phyloP scores from a whole-genome alignment of 2,329 filamentous ascomycete species.

The Rhynchosporium secalis region DNA sequence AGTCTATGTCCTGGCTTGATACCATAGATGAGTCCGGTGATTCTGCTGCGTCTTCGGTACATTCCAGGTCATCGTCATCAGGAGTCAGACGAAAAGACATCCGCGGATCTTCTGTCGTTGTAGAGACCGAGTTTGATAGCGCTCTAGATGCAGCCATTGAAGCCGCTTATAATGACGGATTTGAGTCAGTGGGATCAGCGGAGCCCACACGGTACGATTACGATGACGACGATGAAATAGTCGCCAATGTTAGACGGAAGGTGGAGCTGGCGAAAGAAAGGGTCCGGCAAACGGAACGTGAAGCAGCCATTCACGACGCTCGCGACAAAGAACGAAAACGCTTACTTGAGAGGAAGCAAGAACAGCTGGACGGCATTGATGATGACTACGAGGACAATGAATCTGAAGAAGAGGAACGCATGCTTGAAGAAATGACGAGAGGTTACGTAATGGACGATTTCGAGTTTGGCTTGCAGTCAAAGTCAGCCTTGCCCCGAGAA shows the following conservation, averaged over 20 bases:
- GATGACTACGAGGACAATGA: constrained; percentile 65
- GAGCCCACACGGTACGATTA: constrained; percentile 36
- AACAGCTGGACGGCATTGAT: constrained; percentile 44
- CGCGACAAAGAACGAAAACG: constrained; percentile 58
- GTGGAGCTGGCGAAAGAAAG: constrained; percentile 76
- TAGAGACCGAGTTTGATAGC: constrained; percentile 89
- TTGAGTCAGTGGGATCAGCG: constrained; percentile 65
- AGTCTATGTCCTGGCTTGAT: constrained; percentile 90
- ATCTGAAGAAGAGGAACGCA: constrained; percentile 70
- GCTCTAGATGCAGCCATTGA: constrained; percentile 94
- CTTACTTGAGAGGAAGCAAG: constrained; percentile 29
- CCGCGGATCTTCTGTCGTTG: constrained; percentile 66
- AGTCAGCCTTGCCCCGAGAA: constrained; percentile 70
- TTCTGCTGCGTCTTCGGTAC: constrained; percentile 76
- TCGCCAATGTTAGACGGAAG: constrained; percentile 60
- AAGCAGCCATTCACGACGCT: constrained; percentile 62
- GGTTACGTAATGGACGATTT: constrained; percentile 84
- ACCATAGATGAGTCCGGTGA: constrained; percentile 88
- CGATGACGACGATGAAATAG: constrained; percentile 47
- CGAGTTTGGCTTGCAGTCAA: constrained; percentile 68
- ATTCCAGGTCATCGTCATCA: constrained; percentile 74
- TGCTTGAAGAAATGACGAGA: constrained; percentile 84
- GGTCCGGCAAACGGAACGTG: constrained; percentile 71
- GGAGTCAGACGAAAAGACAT: constrained; percentile 69
- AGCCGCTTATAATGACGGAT: constrained; percentile 90